A percentile compares a stretch with the other conserved stretches of the same genome.
Conservation (phyloP, 2,329 filamentous ascomycete species). For the Aspergillus sp. region DNA sequence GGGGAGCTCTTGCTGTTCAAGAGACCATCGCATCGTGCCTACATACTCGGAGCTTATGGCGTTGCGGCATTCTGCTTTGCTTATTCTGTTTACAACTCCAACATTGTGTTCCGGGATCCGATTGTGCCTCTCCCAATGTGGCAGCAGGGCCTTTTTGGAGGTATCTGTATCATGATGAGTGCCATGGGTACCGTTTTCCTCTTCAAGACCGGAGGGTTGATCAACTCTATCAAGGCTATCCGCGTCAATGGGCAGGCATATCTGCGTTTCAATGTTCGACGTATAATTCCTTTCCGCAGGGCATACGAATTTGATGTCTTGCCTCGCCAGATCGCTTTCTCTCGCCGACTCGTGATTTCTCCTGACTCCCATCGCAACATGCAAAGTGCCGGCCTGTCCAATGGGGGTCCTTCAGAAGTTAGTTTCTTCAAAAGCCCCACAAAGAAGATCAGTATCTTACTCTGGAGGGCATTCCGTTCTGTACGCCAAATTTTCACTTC, state of each 20-base stretch:
- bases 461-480: conserved; percentile 30
- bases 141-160: conserved; percentile 55
- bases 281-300: conserved; percentile 34
- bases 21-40: conserved; percentile 59
- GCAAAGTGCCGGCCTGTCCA: conserved; percentile 1
- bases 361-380: conserved; percentile 17
- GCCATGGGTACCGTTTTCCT: conserved; percentile 58
- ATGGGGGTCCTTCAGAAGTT: conserved; percentile 2
- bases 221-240: conserved; percentile 55
- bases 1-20: conserved; percentile 60
- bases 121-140: conserved; percentile 52
- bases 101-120: conserved; percentile 45
- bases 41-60: conserved; percentile 56
- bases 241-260: conserved; percentile 23
- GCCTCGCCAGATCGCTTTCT: conserved; percentile 31
- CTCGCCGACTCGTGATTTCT: conserved; percentile 26
- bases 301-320: conserved; percentile 27
- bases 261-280: conserved; percentile 32
- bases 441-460: conserved; percentile 21
- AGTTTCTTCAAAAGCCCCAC: conserved; percentile 31
- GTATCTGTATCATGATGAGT: conserved; percentile 57
- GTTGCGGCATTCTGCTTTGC: conserved; percentile 51
- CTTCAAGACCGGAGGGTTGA: conserved; percentile 53
- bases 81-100: conserved; percentile 50
- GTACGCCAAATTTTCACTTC: conserved; percentile 35